Conservation (phyloP, 176 grass and related monocot genomes). For the Puya raimondii region DNA sequence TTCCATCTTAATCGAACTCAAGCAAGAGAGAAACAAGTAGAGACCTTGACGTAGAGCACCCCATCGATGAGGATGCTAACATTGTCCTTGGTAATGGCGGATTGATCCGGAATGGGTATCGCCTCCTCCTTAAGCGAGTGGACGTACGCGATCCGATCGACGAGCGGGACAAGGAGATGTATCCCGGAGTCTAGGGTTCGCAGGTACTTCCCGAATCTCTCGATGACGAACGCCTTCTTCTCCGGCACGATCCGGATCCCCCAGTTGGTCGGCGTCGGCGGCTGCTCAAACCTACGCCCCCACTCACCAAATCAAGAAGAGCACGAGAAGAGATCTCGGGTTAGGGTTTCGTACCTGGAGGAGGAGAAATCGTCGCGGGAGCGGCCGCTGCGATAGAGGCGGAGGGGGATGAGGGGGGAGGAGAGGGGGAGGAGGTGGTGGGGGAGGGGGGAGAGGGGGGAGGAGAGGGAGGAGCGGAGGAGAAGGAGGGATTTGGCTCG, state of each 20-base stretch:
- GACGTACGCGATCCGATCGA: conserved; percentile 84
- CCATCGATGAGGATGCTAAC: conserved; percentile 84
- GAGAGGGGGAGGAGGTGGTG: neutral
- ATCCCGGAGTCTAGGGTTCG: conserved; percentile 78
- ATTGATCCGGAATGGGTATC: conserved; percentile 83
- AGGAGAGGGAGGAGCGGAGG: conserved; percentile 22
- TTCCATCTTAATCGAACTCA: neutral
- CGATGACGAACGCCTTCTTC: conserved; percentile 85
- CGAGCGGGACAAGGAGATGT: conserved; percentile 57
- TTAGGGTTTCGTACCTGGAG: conserved; percentile 16
- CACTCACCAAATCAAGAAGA: neutral
- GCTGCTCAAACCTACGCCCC: conserved; percentile 33
- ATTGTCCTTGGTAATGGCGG: conserved; percentile 95
- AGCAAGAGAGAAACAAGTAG: neutral
- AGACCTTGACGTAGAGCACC: conserved; percentile 88
- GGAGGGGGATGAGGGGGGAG: conserved; percentile 16
- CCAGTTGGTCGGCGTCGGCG: conserved; percentile 60
- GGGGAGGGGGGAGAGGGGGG: neutral
- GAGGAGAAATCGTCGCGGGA: conserved; percentile 37
- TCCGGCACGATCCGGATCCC: conserved; percentile 91
- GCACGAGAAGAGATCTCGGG: neutral
- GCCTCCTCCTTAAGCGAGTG: conserved; percentile 99
- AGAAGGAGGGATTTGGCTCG: neutral
- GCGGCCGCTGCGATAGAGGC: conserved; percentile 20
- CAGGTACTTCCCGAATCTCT: conserved; percentile 79